A percentile compares a stretch with the other conserved stretches of the same genome.
Conservation (phyloP, 202 grass and related monocot species). For the Panicum virgatum region DNA sequence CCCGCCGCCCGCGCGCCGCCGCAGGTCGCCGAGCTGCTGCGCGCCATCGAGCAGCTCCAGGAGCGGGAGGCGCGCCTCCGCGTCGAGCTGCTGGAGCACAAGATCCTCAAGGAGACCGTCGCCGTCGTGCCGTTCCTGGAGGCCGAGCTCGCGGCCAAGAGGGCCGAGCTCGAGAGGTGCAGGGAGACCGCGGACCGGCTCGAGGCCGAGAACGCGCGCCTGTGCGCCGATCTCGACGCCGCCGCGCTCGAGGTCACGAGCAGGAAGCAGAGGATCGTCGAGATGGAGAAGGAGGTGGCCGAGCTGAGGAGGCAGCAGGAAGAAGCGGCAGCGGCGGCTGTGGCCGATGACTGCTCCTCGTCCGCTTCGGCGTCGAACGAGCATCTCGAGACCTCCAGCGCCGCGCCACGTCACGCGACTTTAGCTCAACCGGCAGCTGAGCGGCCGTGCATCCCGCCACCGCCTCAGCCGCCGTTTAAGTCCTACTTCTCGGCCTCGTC, state of each 20-base stretch:
- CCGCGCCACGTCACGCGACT: neutral
- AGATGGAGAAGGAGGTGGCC: conserved; percentile 70
- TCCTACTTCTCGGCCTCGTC: conserved; percentile 43
- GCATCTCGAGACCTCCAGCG: conserved; percentile 31
- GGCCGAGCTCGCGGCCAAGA: conserved; percentile 71
- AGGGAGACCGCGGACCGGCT: conserved; percentile 52
- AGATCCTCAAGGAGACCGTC: conserved; percentile 89
- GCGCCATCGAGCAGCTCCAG: conserved; percentile 84
- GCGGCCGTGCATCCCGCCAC: conserved; percentile 28
- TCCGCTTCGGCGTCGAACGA: conserved; percentile 56
- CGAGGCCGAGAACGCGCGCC: conserved; percentile 73
- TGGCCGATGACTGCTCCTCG: conserved; percentile 76
- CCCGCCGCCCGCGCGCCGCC: conserved; percentile 54
- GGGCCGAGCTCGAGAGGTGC: conserved; percentile 52
- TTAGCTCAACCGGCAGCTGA: conserved; percentile 4
- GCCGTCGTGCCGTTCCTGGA: conserved; percentile 91
- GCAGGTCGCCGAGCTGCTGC: conserved; percentile 77
- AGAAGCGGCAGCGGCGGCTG: neutral
- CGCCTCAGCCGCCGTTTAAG: conserved; percentile 43
- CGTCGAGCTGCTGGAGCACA: conserved; percentile 88
- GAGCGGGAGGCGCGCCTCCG: conserved; percentile 93
- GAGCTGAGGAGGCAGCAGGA: conserved; percentile 52
- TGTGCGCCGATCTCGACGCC: conserved; percentile 68
- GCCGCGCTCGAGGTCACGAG: conserved; percentile 49
- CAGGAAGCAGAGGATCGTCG: conserved; percentile 63